phyloP scores from a whole-genome alignment of 148 eudicot species.

The Rhododendron vialii region DNA sequence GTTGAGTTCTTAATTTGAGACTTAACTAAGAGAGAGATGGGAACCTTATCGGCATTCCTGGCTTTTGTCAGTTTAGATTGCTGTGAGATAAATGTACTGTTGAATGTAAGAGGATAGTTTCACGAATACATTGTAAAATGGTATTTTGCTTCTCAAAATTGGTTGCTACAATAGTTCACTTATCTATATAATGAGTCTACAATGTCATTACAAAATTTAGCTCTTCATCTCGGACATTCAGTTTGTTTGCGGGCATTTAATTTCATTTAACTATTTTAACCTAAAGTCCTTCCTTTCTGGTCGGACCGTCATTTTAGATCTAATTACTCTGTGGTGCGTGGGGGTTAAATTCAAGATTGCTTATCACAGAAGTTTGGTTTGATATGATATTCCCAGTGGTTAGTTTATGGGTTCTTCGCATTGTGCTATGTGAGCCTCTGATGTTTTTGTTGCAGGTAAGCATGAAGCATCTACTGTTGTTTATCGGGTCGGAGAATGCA shows the following conservation, averaged over 20 bases:
- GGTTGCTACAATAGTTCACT: not conserved
- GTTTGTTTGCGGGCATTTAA: not conserved
- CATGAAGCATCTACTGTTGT: constrained; percentile 57
- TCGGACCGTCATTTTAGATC: not conserved
- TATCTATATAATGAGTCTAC: not conserved
- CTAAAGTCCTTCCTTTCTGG: not conserved
- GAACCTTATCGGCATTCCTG: not conserved
- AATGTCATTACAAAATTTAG: not conserved
- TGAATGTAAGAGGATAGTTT: not conserved
- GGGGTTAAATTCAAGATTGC: not conserved
- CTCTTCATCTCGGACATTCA: not conserved
- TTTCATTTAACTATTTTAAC: not conserved
- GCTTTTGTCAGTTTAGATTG: not conserved
- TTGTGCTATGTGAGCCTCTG: not conserved
- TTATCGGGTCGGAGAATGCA: constrained; percentile 85
- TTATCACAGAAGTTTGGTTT: not conserved
- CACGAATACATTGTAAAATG: not conserved
- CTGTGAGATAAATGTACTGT: not conserved
- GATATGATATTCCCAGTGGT: not conserved
- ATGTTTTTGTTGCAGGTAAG: constrained; percentile 51
- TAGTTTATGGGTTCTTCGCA: not conserved
- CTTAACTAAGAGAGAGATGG: not conserved
- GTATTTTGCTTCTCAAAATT: not conserved
- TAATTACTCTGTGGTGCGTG: not conserved
- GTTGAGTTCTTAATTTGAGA: not conserved